Percentiles rank a stretch among this genome's conserved stretches.
Conservation (phyloP, 306 rosid species). For the Ammopiptanthus mongolicus region DNA sequence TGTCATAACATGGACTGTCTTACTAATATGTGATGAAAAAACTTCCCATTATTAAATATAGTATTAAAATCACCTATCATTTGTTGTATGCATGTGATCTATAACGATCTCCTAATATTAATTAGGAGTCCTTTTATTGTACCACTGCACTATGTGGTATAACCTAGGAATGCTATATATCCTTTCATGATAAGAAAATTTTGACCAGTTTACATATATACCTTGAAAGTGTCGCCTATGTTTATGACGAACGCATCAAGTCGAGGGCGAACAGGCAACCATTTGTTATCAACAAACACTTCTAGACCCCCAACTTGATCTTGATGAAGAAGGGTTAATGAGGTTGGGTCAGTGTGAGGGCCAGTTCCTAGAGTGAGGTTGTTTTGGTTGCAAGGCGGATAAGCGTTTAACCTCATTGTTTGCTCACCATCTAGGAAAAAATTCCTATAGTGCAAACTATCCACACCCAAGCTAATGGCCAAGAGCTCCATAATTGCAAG, state of each 20-base stretch:
- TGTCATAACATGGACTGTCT: neutral
- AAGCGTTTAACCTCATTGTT: conserved; percentile 58
- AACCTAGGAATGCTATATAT: no score
- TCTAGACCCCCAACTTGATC: conserved; percentile 65
- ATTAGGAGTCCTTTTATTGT: no score
- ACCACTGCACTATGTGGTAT: no score
- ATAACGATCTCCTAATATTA: no score
- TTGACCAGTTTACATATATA: no score
- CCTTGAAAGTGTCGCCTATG: conserved; percentile 71
- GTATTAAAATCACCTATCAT: no score
- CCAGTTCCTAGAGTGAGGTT: conserved; percentile 59
- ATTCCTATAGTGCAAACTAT: conserved; percentile 22
- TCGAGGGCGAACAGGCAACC: conserved; percentile 52
- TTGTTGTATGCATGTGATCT: no score
- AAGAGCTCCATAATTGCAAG: conserved; percentile 48
- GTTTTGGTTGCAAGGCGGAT: conserved; percentile 48
- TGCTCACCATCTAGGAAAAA: conserved; percentile 51
- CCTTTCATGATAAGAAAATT: no score
- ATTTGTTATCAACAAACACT: conserved; percentile 43
- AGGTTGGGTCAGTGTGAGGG: conserved; percentile 69
- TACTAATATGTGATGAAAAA: no score
- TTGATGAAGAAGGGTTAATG: conserved; percentile 63
- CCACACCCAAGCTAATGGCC: conserved; percentile 54
- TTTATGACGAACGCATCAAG: conserved; percentile 61
- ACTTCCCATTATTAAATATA: no score